Evolutionary conservation across 768 basidiomycete species (phyloP), one percentile per base, ranked within the genome.

Genomic region (Cyclocybe aegerita): DNA sequence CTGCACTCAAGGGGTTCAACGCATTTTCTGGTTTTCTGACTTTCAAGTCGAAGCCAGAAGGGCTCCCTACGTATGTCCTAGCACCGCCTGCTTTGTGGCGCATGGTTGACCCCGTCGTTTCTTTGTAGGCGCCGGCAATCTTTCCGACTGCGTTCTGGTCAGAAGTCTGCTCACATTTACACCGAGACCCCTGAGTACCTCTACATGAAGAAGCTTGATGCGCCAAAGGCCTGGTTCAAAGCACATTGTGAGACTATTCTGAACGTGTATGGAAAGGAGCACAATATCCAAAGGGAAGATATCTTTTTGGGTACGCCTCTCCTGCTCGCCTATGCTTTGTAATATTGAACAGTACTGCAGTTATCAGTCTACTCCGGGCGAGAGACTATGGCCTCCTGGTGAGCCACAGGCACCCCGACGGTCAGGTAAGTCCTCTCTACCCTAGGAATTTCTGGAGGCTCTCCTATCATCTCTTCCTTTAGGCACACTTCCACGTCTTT

Each of bases 1-100:
- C 79, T 9, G 76, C 83, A 6, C 81, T 80, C 63, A 73, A 81
- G 15, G 76, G 84, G 9, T 58, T 80, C 30, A 85, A 86, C 65
- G 76, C 73, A 36, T 65, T 81, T 67, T 71, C 79, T 45, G 74
- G 78, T 30, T 64, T 78, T 57, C 60, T 80, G 56, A 71, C 74
- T 39, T 75, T 86, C 57, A 74, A 11, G 36, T 15, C 14, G 40
- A 17, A 41, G 23, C 23, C 23, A 4, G 23, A 41, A 15, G 10
- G 40, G 40, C 40, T 29, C 15, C 29, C 14, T 41, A 17, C 40
- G 11, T 17, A 16, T 9, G 29, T 16, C 40, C 1, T 41, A 29
- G 17, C 15, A 9, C 7, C 2, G 40, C 23, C 23, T 23, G 23
- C 4, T 23, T 23, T 23, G 23, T 23, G 23, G 23, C 23, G 23